Base-by-base conservation (phyloP, 169 alveolate genomes). In the Theileria luwenshuni region DNA sequence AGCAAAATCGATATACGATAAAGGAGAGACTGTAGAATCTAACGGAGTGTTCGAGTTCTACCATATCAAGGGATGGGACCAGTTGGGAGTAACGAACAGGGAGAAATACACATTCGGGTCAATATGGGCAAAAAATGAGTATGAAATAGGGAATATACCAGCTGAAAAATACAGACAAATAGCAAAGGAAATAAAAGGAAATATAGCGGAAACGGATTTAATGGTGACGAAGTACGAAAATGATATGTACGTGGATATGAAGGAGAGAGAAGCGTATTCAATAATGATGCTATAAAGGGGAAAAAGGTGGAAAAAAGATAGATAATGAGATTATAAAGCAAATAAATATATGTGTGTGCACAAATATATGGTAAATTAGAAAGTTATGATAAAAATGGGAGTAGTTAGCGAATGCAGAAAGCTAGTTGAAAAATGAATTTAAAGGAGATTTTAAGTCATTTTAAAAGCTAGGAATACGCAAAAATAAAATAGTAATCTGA, bases 111-210 rank as follows among this genome's bases (percentile, higher is more conserved):
- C 27, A 33, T 54, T 54, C 33, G 63, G 63, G 8, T 19, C n/a
- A 1, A 33, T 54, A 6, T n/a, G 8, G 27, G 38, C 1, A 54
- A 54, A 23, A 54, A 54, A 15, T 23, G 27, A 38, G 27, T 54
- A 25, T n/a, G n/a, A 54, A 54, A 10, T 54, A 1, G 63, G 63
- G 13, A 54, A 54, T 33, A n/a, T 54, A n/a, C 63, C 63, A n/a
- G 19, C 1, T 32, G 63, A 54, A n/a, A 32, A 8, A 54, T 54
- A n/a, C 63, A 54, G 17, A 33, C 3, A 54, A 54, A n/a, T 23
- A 8, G 8, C 19, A 19, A 54, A 15, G 3, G 33, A 23, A 10
- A 8, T 54, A 13, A 21, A n/a, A 38, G 25, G 7, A 54, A 54
- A 54, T 21, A 8, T 23, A 2, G 15, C 19, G 19, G 15, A 54